Base-by-base conservation (phyloP, 306 rosid species). In the Castanopsis chinensis region DNA sequence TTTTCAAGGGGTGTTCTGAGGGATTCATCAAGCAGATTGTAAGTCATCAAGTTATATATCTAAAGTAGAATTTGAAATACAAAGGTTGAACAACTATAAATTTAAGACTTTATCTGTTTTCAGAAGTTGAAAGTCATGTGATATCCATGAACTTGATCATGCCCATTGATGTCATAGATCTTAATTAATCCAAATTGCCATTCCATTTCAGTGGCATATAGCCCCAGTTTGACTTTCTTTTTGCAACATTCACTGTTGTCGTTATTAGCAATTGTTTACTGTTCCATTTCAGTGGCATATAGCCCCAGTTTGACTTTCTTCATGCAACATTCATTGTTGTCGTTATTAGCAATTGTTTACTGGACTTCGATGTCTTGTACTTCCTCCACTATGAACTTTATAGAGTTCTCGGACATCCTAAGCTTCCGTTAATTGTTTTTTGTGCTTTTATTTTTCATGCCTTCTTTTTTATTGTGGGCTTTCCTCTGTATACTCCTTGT, bases 11-110 rank as follows among this genome's bases (percentile, higher is more conserved):
- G 5, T 91, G 93, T 82, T 89, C 96, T 23, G 14, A 35, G 3
- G 90, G 85, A 78, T 89, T 89, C 88, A 83, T 91, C n/a, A 91
- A 84, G 83, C 88, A 83, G 71, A 85, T 87, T 73, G 91, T 91
- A 86, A 83, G 93, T 52, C 76, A 49, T 20, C 45, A 30, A 77
- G n/a, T 53, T 28, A 30, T 52, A 3, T 30, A n/a, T 17, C 14
- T 57, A 18, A 53, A 2, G 10, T 49, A 64, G 20, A 30, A 45
- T 41, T 28, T 52, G 60, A 65, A 69, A 18, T 20, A 4, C 52
- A 25, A 69, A 33, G 45, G 53, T 27, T 55, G 45, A 35, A 5
- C 20, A 41, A 17, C 37, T 17, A 17, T 8, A 13, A 49, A 49
- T 49, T 12, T 17, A 49, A 7, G 17, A 6, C 41, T 17, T 7